phyloP scores from a whole-genome alignment of 2,329 filamentous ascomycete genomes.

The Sporothrix curviconia region DNA sequence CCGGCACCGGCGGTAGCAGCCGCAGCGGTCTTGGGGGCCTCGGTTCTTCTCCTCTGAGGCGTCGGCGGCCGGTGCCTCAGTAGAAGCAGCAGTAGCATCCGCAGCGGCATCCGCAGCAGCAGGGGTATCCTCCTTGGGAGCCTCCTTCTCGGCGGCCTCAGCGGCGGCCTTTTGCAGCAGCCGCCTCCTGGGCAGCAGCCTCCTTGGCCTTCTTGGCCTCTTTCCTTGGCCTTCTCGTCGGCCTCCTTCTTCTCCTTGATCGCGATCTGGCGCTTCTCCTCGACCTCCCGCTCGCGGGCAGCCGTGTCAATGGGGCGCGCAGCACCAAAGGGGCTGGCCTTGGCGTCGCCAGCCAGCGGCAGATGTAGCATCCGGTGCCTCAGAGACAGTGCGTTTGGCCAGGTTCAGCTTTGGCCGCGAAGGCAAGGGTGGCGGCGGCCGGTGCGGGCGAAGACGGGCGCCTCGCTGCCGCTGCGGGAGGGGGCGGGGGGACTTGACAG shows the following conservation, averaged over 20 bases:
- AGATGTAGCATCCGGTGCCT: constrained; percentile 48
- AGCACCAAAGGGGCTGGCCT: constrained; percentile 88
- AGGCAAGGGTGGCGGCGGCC: constrained; percentile 37
- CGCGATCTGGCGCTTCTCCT: constrained; percentile 72
- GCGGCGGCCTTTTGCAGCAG: constrained; percentile 25
- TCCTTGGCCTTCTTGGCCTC: constrained; percentile 62
- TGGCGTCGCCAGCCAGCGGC: constrained; percentile 58
- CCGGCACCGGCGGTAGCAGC: constrained; percentile 18
- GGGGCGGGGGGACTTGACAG: constrained; percentile 56
- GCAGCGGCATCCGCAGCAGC: neutral
- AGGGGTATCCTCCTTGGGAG: neutral
- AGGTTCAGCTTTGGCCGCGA: constrained; percentile 80
- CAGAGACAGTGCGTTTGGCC: constrained; percentile 82
- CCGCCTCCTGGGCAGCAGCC: constrained; percentile 45
- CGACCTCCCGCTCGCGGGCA: constrained; percentile 79
- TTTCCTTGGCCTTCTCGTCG: constrained; percentile 78
- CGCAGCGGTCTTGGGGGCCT: constrained; percentile 6
- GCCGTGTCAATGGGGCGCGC: constrained; percentile 92
- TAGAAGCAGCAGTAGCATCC: neutral
- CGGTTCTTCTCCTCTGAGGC: neutral
- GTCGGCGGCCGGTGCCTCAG: constrained; percentile 16
- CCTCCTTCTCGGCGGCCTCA: constrained; percentile 26
- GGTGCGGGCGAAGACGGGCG: constrained; percentile 65
- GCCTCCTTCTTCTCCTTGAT: constrained; percentile 78
- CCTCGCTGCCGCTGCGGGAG: constrained; percentile 67